A percentile compares a stretch with the other conserved stretches of the same genome.
Evolutionary conservation across 768 basidiomycete species (phyloP).

Genomic region (Russula foetens): DNA sequence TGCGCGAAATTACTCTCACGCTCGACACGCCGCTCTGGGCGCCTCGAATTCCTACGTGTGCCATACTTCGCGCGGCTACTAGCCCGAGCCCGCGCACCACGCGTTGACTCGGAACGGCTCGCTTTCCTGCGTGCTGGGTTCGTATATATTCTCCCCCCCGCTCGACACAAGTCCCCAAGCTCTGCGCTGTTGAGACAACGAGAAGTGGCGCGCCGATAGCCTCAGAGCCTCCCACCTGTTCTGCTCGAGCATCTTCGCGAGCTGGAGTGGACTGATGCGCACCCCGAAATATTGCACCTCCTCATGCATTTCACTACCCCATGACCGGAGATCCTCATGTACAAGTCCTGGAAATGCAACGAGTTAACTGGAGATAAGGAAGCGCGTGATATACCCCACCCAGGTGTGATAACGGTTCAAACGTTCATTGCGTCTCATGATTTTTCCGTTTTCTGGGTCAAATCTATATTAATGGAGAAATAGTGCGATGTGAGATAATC

Average conservation of each 20-base stretch:
- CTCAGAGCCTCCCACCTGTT: constrained; percentile 6
- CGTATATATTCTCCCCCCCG: neutral
- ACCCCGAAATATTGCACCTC: constrained; percentile 6
- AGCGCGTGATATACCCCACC: no score
- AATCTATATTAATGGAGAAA: no score
- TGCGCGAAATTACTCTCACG: constrained; percentile 13
- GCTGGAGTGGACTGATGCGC: constrained; percentile 13
- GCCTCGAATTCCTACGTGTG: neutral
- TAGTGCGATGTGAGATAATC: no score
- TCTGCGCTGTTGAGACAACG: neutral
- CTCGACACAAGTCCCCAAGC: neutral
- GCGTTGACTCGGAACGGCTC: constrained; percentile 10
- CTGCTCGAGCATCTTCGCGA: constrained; percentile 14
- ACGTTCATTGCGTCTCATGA: no score
- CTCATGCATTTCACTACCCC: constrained; percentile 13
- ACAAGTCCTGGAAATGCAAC: constrained; percentile 6
- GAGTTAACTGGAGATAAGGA: neutral
- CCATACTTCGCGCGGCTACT: constrained; percentile 12
- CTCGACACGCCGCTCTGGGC: neutral
- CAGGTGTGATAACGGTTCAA: no score
- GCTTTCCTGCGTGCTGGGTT: constrained; percentile 4
- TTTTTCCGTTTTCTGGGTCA: no score
- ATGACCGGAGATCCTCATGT: constrained; percentile 5
- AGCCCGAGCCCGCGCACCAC: constrained; percentile 11
- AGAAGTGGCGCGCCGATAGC: neutral